phyloP scores from a whole-genome alignment of 2,329 filamentous ascomycete species.

The Talaromyces sp. region DNA sequence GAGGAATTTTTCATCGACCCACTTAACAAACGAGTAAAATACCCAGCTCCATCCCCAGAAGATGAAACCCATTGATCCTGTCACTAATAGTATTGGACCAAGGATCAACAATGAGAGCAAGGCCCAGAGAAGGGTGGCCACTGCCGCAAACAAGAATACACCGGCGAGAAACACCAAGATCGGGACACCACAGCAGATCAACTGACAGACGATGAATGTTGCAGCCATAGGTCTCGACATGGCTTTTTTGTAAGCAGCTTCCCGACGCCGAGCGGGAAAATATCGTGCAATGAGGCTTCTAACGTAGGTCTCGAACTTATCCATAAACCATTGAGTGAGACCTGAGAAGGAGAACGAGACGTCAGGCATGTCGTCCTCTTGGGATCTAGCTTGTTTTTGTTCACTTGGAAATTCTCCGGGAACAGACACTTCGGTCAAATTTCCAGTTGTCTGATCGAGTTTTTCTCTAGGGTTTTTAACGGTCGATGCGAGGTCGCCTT shows the following conservation, averaged over 20 bases:
- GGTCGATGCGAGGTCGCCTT: conserved; percentile 13
- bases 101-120: conserved; percentile 25
- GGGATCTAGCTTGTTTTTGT: conserved; percentile 10
- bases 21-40: conserved; percentile 21
- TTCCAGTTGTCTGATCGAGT: conserved; percentile 14
- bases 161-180: conserved; percentile 27
- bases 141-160: conserved; percentile 26
- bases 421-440: conserved; percentile 15
- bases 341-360: conserved; percentile 14
- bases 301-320: conserved; percentile 21
- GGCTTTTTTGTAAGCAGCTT: conserved; percentile 22
- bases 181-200: conserved; percentile 30
- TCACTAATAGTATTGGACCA: conserved; percentile 23
- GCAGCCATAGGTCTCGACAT: conserved; percentile 25
- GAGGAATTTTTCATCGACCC: conserved; percentile 20
- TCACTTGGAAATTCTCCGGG: conserved; percentile 23
- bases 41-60: conserved; percentile 27
- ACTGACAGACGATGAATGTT: conserved; percentile 27
- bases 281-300: conserved; percentile 19
- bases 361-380: conserved; percentile 11
- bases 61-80: conserved; percentile 23
- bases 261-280: conserved; percentile 22
- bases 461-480: conserved; percentile 13
- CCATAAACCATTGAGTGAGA: conserved; percentile 19
- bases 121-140: conserved; percentile 25